Evolutionary conservation across 1,284 basidiomycete genomes (phyloP).

Genomic region (Rhodotorula mucilaginosa): DNA sequence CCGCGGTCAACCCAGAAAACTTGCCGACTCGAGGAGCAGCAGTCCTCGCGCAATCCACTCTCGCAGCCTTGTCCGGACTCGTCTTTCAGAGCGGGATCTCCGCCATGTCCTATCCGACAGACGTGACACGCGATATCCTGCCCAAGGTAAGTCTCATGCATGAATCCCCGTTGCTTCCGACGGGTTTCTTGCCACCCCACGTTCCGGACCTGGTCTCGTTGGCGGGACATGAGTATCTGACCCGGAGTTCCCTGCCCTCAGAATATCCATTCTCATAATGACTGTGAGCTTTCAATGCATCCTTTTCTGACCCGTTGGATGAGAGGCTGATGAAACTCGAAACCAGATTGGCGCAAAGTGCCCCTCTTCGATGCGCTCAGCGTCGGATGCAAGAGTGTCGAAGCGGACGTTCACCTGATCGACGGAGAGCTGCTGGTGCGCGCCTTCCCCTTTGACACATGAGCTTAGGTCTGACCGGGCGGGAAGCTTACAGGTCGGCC

Average conservation of each 20-base stretch:
- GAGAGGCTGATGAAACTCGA: not conserved
- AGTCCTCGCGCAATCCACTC: conserved; percentile 10
- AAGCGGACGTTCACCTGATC: conserved; percentile 23
- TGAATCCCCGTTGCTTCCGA: not conserved
- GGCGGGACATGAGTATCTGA: not conserved
- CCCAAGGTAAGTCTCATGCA: conserved; percentile 6
- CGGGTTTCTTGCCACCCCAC: not conserved
- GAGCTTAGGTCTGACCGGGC: not conserved
- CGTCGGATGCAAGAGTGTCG: conserved; percentile 16
- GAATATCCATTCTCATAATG: conserved; percentile 33
- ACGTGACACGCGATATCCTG: conserved; percentile 13
- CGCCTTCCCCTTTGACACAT: too few species aligned
- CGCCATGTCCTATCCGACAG: conserved; percentile 12
- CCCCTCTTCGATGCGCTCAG: conserved; percentile 19
- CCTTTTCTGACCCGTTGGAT: accelerated
- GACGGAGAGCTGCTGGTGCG: conserved; percentile 18
- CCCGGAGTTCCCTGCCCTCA: not conserved
- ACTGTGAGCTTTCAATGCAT: conserved; percentile 6
- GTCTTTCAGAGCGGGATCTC: conserved; percentile 7
- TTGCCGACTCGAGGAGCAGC: not conserved
- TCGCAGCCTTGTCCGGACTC: conserved; percentile 9
- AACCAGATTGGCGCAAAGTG: conserved; percentile 19
- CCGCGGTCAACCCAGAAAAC: not conserved
- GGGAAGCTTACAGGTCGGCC: conserved; percentile 12
- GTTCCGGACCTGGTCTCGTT: not conserved